Base-by-base conservation (phyloP, 2,329 filamentous ascomycete species). In the Chaetothyriales sp. region DNA sequence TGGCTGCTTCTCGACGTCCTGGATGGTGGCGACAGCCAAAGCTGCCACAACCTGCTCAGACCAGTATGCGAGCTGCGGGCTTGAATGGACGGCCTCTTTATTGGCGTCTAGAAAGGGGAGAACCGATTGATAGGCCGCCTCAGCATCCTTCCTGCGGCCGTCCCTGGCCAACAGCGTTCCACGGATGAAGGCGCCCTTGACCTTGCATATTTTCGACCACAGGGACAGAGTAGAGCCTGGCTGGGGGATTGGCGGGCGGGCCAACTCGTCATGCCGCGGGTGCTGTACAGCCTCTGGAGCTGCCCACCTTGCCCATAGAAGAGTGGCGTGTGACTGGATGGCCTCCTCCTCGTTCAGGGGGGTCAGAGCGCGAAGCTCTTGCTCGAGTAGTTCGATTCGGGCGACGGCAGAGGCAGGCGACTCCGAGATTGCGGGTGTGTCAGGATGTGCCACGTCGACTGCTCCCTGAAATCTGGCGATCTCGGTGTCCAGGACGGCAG, bases 191-290 rank as follows among this genome's bases (percentile, higher is more conserved):
- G 80, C 78, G 18, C 80, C 80, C 65, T 90, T 93, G 50, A 92
- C 72, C 25, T 83, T 77, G 67, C 86, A 93, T 18, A 92, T 83
- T 56, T 80, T 81, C 2, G 86, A 86, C 87, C 87, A 95, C 62
- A 82, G 78, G n/a, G 57, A 60, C 39, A 43, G 32, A 46, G 46
- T 47, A 8, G 26, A 32, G 22, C 49, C 49, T n/a, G 47, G 47
- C 18, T 28, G 76, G 73, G 50, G 80, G 65, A 42, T 71, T 69
- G 25, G 74, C 65, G 52, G 78, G 70, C 28, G 77, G 74, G 44
- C 73, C 70, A 46, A 76, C 74, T 48, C 86, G 72, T 56, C 79
- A 76, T 52, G 72, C 73, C 3, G 86, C 85, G 12, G 94, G 70
- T 51, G 72, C 15, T 15, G 32, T 5, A 39, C 32, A 76, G 53